A percentile compares a stretch with the other conserved stretches of the same genome.
These are phyloP conservation scores for Austroboletus olivaceoglutinosus DNA, from an alignment of 1,284 basidiomycete genomes.

Conservation along the genomic window DNA sequence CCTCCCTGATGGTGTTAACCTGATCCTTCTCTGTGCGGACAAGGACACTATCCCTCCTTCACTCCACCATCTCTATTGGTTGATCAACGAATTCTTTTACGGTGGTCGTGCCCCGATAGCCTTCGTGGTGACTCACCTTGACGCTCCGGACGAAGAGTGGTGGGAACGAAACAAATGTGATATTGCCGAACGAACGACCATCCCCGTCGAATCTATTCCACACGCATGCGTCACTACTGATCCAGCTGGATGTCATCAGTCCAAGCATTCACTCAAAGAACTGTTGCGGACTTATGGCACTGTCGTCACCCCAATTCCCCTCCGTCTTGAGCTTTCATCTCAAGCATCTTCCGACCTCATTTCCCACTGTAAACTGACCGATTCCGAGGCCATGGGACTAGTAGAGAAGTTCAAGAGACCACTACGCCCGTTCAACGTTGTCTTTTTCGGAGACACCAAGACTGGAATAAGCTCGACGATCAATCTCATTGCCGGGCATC, in stretches of 20 bases:
- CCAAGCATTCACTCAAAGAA: too few species aligned
- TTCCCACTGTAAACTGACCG: too few species aligned
- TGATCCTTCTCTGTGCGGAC: not conserved
- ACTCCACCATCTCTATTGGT: not conserved
- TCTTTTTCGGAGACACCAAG: not conserved
- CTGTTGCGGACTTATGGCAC: too few species aligned
- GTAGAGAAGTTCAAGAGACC: not conserved
- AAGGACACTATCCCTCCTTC: too few species aligned
- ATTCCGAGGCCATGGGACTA: not conserved
- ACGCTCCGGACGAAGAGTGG: not conserved
- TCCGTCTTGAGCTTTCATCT: not conserved
- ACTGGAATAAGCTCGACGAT: too few species aligned
- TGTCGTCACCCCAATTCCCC: too few species aligned
- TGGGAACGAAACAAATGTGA: not conserved
- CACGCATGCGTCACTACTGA: not conserved
- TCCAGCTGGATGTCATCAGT: too few species aligned
- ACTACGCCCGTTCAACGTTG: not conserved
- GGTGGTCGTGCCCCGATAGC: not conserved
- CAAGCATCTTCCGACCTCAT: not conserved
- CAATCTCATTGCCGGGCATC: too few species aligned
- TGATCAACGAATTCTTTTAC: not conserved
- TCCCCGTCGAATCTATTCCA: not conserved
- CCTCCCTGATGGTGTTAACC: slow-evolving; percentile 1
- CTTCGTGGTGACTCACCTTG: not conserved
- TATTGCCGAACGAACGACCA: not conserved